These are phyloP conservation scores for Lentinula sp. DNA, from an alignment of 768 basidiomycete genomes.

Conservation along the genomic window DNA sequence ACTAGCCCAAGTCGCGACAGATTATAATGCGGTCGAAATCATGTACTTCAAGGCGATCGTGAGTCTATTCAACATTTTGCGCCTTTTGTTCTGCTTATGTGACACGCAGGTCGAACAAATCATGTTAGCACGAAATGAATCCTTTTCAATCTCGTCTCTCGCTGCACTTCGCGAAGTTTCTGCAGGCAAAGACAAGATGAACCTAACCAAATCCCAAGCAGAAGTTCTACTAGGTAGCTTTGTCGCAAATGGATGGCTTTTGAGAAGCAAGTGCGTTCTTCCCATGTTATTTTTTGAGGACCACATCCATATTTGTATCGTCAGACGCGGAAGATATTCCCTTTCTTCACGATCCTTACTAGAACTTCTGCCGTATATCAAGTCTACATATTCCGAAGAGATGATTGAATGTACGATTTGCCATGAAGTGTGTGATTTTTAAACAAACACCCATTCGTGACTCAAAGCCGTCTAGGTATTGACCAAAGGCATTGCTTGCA, in stretches of 20 bases:
- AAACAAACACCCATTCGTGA: neutral
- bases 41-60: constrained; percentile 82
- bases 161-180: constrained; percentile 70
- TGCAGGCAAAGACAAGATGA: constrained; percentile 47
- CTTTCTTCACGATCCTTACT: constrained; percentile 69
- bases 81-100: neutral
- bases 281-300: neutral
- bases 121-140: constrained; percentile 69
- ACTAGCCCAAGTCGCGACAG: constrained; percentile 79
- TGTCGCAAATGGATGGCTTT: constrained; percentile 76
- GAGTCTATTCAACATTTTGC: constrained; percentile 18
- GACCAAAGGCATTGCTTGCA: constrained; percentile 64
- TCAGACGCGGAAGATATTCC: constrained; percentile 64
- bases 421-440: constrained; percentile 44
- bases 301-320: neutral
- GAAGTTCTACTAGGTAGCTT: constrained; percentile 72
- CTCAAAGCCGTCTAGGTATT: constrained; percentile 39
- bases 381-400: constrained; percentile 66
- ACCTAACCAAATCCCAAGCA: constrained; percentile 70
- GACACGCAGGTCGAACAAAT: constrained; percentile 73
- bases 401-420: constrained; percentile 71
- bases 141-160: constrained; percentile 73
- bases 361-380: constrained; percentile 72
- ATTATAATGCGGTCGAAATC: constrained; percentile 75
- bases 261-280: constrained; percentile 64